Conservation (phyloP, 2,329 filamentous ascomycete species). For the Aspergillus tubingensis region DNA sequence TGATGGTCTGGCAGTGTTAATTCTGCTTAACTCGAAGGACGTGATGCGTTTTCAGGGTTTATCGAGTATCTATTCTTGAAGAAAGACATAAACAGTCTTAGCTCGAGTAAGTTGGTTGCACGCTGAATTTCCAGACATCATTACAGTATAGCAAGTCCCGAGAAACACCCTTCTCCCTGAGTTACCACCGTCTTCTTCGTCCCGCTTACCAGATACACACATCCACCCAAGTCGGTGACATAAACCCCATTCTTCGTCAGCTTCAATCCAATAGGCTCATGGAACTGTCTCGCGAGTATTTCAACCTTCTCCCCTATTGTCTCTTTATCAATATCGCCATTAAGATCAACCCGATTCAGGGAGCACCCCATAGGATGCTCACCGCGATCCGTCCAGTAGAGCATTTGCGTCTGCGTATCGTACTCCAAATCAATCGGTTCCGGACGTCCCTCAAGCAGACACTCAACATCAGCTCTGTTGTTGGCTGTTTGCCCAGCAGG, state of each 20-base stretch:
- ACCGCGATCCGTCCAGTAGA: constrained; percentile 65
- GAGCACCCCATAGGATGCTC: constrained; percentile 58
- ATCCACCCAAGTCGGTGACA: neutral
- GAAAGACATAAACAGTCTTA: too few relatives aligned
- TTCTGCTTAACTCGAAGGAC: too few relatives aligned
- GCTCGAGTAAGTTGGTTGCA: too few relatives aligned
- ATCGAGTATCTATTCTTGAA: too few relatives aligned
- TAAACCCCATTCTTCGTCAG: neutral
- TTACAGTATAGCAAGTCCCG: neutral
- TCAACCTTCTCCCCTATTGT: neutral
- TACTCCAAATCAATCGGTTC: constrained; percentile 62
- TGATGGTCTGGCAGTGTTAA: too few relatives aligned
- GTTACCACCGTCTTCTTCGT: neutral
- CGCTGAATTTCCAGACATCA: too few relatives aligned
- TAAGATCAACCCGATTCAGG: constrained; percentile 46
- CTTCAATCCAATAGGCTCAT: neutral
- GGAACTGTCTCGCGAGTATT: neutral
- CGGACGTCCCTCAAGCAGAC: constrained; percentile 49
- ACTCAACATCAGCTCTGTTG: constrained; percentile 46
- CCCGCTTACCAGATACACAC: neutral
- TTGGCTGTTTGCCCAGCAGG: constrained; percentile 36
- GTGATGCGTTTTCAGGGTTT: too few relatives aligned
- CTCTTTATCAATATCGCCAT: constrained; percentile 15
- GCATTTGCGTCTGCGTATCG: constrained; percentile 44
- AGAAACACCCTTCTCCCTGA: neutral